Conservation (phyloP, 768 basidiomycete genomes). For the Leucosporidium scottii region DNA sequence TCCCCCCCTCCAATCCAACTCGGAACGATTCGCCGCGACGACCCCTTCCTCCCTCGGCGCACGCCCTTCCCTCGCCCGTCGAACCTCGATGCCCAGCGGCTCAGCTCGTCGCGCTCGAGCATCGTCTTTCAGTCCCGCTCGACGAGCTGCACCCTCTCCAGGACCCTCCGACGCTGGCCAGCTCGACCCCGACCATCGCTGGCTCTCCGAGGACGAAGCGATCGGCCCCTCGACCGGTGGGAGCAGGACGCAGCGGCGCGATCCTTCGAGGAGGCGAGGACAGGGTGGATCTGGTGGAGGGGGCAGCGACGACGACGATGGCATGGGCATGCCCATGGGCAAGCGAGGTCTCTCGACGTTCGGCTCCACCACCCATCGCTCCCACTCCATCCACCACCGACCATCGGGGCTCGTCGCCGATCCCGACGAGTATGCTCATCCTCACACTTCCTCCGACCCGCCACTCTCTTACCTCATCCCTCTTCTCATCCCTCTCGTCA, state of each 20-base stretch:
- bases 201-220: constrained; percentile 36
- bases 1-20: background rate
- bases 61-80: background rate
- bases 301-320: constrained; percentile 2
- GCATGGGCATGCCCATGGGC: background rate
- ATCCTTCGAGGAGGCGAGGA: background rate
- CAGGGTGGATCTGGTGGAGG: constrained; percentile 2
- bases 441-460: background rate
- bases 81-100: constrained; percentile 1
- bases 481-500: constrained; percentile 15
- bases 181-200: constrained; percentile 34
- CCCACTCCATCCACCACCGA: constrained; percentile 10
- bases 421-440: background rate
- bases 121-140: background rate
- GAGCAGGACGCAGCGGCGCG: background rate
- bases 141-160: background rate
- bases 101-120: background rate
- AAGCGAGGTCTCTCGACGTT: background rate
- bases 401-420: background rate
- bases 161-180: background rate
- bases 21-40: too few species aligned
- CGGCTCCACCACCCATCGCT: background rate
- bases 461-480: constrained; percentile 16
- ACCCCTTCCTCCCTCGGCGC: too few species aligned
- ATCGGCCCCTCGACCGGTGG: background rate